Base-by-base conservation (phyloP, 225 moss, liverwort and hornwort genomes). In the Straminergon stramineum region DNA sequence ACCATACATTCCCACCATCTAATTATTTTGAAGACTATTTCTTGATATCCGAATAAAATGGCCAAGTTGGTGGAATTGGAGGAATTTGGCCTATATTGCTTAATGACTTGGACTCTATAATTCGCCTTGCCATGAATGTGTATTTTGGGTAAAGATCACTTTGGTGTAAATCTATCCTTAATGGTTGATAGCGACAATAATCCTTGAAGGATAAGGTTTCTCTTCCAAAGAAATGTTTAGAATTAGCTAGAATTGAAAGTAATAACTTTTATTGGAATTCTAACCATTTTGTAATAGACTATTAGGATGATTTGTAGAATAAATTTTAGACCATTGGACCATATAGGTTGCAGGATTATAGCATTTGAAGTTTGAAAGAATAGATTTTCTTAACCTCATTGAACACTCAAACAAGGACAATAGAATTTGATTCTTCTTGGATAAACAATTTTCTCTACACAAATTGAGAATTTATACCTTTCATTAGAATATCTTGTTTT, bases 331-430 rank as follows among this genome's bases (percentile, higher is more conserved):
- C 12, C 11, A 68, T 21, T 45, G 45, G 17, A 28, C 6, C 10
- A 28, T 10, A 4, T 30, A 2, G 3, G 43, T 43, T 43, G 10
- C 17, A 28, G 30, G 17, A 74, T 30, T 45, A 6, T 30, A 43
- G 27, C 28, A 28, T 43, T 43, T 45, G 17, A 43, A 28, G 17
- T 43, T 28, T 73, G 16, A 73, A 39, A 24, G 41, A 23, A 37
- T 4, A 8, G 13, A 14, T 31, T 22, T 13, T 37, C 2, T 23
- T 13, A 39, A n/a, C 23, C 2, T 0, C 23, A 1, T 39, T 1
- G 8, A 4, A n/a, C 5, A 24, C 8, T 39, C 3, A 0, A 4
- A 70, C 4, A 70, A 70, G 5, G 8, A 15, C 3, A 1, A 17
- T 45, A 17, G 17, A 28, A 5, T 74, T 74, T 45, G 45, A 18